A percentile compares a stretch with the other conserved stretches of the same genome.
These are phyloP conservation scores for Papiliotrema terrestris DNA, from an alignment of 1,284 basidiomycete species.

Conservation along the genomic window DNA sequence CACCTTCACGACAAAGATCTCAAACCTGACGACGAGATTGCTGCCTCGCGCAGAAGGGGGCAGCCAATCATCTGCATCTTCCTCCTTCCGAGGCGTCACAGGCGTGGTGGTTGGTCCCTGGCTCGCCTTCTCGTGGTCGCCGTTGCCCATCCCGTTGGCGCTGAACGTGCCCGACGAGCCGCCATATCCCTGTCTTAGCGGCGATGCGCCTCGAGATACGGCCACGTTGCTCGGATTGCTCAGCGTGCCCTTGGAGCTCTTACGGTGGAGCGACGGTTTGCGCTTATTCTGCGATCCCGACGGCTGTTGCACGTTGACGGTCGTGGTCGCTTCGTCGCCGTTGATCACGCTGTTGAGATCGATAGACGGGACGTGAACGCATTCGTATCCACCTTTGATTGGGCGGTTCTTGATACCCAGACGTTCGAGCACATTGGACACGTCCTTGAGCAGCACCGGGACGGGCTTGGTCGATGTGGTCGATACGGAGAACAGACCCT, in stretches of 20 bases:
- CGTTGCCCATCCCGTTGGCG: constrained; percentile 2
- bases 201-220: constrained; percentile 1
- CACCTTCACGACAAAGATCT: constrained; percentile 92
- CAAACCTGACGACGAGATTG: constrained; percentile 81
- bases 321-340: constrained; percentile 39
- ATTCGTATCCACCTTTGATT: constrained; percentile 89
- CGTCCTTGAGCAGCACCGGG: constrained; percentile 73
- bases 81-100: not conserved
- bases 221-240: not conserved
- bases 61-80: constrained; percentile 65
- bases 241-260: constrained; percentile 14
- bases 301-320: constrained; percentile 12
- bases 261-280: constrained; percentile 20
- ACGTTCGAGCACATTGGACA: constrained; percentile 80
- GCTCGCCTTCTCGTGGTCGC: constrained; percentile 2
- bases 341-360: constrained; percentile 69
- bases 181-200: constrained; percentile 5
- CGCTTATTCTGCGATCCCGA: constrained; percentile 5
- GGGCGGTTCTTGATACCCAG: constrained; percentile 93
- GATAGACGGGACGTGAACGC: constrained; percentile 90
- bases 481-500: constrained; percentile 88
- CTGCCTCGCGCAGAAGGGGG: constrained; percentile 58
- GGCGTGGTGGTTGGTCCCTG: constrained; percentile 5
- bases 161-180: constrained; percentile 15
- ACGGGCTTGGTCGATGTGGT: constrained; percentile 92